Percentiles rank a stretch among this genome's conserved stretches.
Conservation (phyloP, 1,139 yeast genomes). For the Yamadazyma mexicana region DNA sequence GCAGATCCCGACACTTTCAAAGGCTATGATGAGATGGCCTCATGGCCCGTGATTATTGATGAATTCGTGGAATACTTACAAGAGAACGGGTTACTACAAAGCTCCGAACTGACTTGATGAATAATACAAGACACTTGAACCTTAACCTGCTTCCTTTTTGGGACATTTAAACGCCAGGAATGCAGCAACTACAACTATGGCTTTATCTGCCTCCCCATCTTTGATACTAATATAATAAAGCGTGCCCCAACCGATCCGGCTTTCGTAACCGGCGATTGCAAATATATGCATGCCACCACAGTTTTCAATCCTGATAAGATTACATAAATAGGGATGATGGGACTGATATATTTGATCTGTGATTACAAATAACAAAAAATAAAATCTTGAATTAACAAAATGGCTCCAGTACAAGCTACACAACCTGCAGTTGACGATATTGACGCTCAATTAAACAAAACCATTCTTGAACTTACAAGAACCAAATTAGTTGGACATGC, state of each 20-base stretch:
- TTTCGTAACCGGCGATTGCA: slow-evolving; percentile 1
- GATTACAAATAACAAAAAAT: background rate
- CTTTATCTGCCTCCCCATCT: too few relatives aligned
- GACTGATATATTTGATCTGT: background rate
- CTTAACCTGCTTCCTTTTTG: too few relatives aligned
- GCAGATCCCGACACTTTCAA: slow-evolving; percentile 48
- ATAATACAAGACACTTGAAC: too few relatives aligned
- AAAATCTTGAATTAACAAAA: too few relatives aligned
- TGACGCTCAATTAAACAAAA: slow-evolving; percentile 5
- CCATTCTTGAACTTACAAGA: slow-evolving; percentile 6
- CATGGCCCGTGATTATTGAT: slow-evolving; percentile 93
- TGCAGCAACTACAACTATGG: background rate
- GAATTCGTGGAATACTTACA: slow-evolving; percentile 68
- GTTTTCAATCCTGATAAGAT: slow-evolving; percentile 1
- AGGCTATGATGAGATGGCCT: slow-evolving; percentile 72
- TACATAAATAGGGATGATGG: background rate
- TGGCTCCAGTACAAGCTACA: slow-evolving; percentile 11
- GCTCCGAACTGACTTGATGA: background rate
- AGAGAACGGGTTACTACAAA: slow-evolving; percentile 20
- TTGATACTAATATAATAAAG: too few relatives aligned
- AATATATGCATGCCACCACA: slow-evolving; percentile 3
- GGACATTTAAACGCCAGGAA: background rate
- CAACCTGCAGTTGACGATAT: slow-evolving; percentile 3
- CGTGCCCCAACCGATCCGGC: background rate
- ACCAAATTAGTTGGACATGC: slow-evolving; percentile 6